Conservation (phyloP, 495 filamentous ascomycete genomes). For the Cercophora sp. region DNA sequence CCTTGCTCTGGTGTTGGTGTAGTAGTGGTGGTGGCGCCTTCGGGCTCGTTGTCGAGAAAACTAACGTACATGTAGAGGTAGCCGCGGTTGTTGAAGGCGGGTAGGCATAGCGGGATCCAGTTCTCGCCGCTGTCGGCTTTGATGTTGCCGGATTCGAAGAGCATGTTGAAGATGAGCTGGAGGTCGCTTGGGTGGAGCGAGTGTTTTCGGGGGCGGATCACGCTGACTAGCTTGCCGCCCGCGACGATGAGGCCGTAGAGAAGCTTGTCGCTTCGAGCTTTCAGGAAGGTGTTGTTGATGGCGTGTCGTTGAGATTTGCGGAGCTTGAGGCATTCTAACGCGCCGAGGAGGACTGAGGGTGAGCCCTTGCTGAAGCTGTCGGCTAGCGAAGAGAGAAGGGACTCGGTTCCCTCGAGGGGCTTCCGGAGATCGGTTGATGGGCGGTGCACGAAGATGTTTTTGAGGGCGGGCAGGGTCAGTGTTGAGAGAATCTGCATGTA, state of each 20-base stretch:
- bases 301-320: conserved; percentile 79
- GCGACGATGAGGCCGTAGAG: conserved; percentile 94
- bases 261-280: conserved; percentile 64
- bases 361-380: conserved; percentile 94
- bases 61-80: conserved; percentile 99
- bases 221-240: conserved; percentile 88
- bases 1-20: conserved; percentile 7
- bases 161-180: conserved; percentile 97
- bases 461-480: conserved; percentile 83
- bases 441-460: conserved; percentile 81
- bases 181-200: conserved; percentile 94
- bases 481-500: conserved; percentile 99
- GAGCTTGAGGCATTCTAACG: conserved; percentile 84
- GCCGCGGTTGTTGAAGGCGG: conserved; percentile 95
- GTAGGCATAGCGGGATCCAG: conserved; percentile 95
- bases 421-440: conserved; percentile 88
- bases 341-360: conserved; percentile 79
- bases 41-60: conserved; percentile 59
- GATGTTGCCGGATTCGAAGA: conserved; percentile 90
- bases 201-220: conserved; percentile 90
- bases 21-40: conserved; percentile 30
- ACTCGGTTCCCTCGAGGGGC: conserved; percentile 91
- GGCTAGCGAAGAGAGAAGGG: conserved; percentile 82
- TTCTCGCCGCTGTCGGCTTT: conserved; percentile 86
- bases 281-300: conserved; percentile 84